A percentile compares a stretch with the other conserved stretches of the same genome.
Evolutionary conservation across 108 stramenopile genomes (phyloP).

Genomic region (Parietichytrium sp.): DNA sequence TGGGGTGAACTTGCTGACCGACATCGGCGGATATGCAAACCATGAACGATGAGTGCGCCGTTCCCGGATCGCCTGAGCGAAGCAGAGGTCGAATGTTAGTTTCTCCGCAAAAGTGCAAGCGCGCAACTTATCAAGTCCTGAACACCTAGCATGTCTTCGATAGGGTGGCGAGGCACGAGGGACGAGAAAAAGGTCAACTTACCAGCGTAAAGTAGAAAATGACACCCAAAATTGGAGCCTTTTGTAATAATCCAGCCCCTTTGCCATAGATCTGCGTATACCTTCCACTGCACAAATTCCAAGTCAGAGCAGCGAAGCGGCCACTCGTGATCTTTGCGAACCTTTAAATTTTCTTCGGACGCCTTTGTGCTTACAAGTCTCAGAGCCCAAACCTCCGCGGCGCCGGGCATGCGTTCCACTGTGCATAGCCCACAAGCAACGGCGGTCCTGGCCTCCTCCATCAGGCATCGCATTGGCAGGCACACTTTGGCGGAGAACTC

Average conservation of each 20-base stretch:
- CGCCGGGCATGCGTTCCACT: too few species aligned
- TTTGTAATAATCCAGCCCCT: slow-evolving; percentile 16
- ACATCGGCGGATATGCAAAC: not conserved
- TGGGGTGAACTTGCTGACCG: not conserved
- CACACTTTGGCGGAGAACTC: too few species aligned
- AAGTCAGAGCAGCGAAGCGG: too few species aligned
- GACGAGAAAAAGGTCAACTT: not conserved
- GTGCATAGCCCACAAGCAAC: too few species aligned
- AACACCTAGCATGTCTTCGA: not conserved
- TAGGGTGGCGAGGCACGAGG: not conserved
- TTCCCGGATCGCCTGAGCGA: not conserved
- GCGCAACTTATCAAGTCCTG: not conserved
- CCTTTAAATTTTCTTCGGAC: too few species aligned
- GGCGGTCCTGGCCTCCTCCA: too few species aligned
- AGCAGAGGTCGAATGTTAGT: not conserved
- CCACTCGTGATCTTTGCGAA: too few species aligned
- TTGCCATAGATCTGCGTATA: slow-evolving; percentile 16
- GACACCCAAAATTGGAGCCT: slow-evolving; percentile 5
- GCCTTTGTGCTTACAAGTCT: too few species aligned
- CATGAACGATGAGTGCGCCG: slow-evolving; percentile 9
- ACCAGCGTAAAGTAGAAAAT: slow-evolving; percentile 3
- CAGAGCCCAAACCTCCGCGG: too few species aligned
- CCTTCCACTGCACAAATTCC: too few species aligned
- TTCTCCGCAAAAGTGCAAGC: not conserved
- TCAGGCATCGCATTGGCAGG: too few species aligned